Base-by-base conservation (phyloP, 306 rosid genomes). In the Morella rubra region DNA sequence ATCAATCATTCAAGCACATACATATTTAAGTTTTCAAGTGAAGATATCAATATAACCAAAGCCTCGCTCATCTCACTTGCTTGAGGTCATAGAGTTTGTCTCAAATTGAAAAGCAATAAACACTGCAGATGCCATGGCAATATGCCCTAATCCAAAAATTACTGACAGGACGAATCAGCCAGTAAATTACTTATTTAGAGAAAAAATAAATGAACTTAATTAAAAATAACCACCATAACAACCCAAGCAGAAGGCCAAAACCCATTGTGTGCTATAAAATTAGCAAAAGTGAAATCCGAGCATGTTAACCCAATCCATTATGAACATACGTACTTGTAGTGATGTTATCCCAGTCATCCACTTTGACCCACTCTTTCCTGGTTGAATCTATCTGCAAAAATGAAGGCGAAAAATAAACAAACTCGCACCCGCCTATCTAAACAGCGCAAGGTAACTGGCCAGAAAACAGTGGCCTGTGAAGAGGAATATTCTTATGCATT, bases 291-390 rank as follows among this genome's bases (percentile, higher is more conserved):
- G 62, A 60, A 72, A 55, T 8, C 66, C 37, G 58, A 71, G 59
- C 37, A 52, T 66, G 44, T 45, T 45, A 69, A 69, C 44, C 44
- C 53, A 64, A 61, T 61, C 16, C 9, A 54, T 61, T 73, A 64
- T 67, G 54, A 49, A 44, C 66, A 79, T 27, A 64, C 90, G 9
- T 89, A 95, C 98, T 85, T 69, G 85, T 75, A 27, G 76, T 73
- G 86, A 96, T 81, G 83, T 81, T 89, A 79, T 91, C 91, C 93
- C 98, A 96, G 83, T 52, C 80, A 87, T 76, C 74, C 78, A 95
- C 98, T 86, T 91, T 92, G 86, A 88, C 83, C 98, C 97, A 89
- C 73, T 81, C 84, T 73, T 69, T 72, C 65, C 78, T 71, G 73
- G 79, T 72, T 82, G 86, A 73, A 78, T 74, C 81, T 71, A 73